Evolutionary conservation across 2,329 filamentous ascomycete genomes (phyloP).

Genomic region (Colletotrichum caudatum): DNA sequence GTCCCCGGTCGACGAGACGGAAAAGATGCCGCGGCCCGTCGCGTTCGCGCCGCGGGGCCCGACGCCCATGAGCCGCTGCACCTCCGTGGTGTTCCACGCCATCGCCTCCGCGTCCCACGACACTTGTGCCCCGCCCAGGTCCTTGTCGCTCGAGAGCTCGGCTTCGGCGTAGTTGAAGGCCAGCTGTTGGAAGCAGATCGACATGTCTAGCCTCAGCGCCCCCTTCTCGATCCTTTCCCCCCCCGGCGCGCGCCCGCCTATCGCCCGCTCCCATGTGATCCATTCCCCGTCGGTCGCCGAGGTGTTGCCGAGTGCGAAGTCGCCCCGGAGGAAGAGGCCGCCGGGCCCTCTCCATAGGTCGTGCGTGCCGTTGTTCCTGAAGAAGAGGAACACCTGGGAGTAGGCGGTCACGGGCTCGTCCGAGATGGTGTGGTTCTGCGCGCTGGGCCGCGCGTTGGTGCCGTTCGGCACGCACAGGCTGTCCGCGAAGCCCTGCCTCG

Average conservation of each 20-base stretch:
- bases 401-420: background rate
- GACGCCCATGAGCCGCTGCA: conserved; percentile 42
- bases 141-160: conserved; percentile 40
- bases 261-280: conserved; percentile 8
- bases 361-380: conserved; percentile 17
- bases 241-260: background rate
- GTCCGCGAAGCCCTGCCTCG: background rate
- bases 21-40: conserved; percentile 38
- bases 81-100: conserved; percentile 35
- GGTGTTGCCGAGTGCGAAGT: background rate
- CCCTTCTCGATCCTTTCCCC: conserved; percentile 25
- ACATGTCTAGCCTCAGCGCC: conserved; percentile 36
- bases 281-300: conserved; percentile 13
- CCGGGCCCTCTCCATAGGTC: conserved; percentile 12
- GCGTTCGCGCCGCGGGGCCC: background rate
- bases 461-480: conserved; percentile 16
- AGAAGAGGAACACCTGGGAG: conserved; percentile 8
- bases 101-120: conserved; percentile 35
- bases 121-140: conserved; percentile 39
- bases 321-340: background rate
- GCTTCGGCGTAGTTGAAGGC: conserved; percentile 42
- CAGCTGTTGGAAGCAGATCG: conserved; percentile 42
- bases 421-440: conserved; percentile 15
- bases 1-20: conserved; percentile 35
- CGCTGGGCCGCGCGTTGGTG: conserved; percentile 7